Base-by-base conservation (phyloP, 257 asterid genomes). In the Fraxinus pennsylvanica region DNA sequence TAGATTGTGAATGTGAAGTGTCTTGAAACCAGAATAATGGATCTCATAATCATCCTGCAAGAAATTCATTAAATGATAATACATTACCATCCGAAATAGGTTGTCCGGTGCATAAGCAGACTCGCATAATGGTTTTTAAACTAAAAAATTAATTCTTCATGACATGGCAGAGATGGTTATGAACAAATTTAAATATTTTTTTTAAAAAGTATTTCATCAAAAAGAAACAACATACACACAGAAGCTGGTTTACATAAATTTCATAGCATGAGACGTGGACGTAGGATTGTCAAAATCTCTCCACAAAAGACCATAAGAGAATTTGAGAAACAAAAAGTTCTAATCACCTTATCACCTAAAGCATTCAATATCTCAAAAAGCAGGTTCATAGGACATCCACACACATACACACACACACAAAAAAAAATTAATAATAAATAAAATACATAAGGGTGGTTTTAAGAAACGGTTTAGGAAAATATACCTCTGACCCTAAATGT, bases 21-120 rank as follows among this genome's bases (percentile, higher is more conserved):
- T 91, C 87, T 71, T 89, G 89, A 93, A 90, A 45, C 98, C 98
- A 75, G 97, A 88, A 83, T 89, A 86, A 79, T 96, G 98, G 85
- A 96, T 81, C 77, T 90, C 97, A 76, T 81, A 89, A 54, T 85
- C 86, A 81, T 93, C 99, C 99, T 96, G 88, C 87, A 82, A 76
- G 81, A 83, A 77, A 73, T 69, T 78, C 79, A 12, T 67, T 21
- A 71, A 74, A 72, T 27, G 66, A 76, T 72, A 29, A 29, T 29
- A 29, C 15, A 12, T 13, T 8, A 43, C 9, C 1, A 12, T 2
- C 9, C 52, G 1, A 43, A 8, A 7, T 25, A 25, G 27, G 27
- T 25, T 25, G 27, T 25, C 27, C 0, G 27, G 27, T 25, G 27
- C 27, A 61, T 13, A 39, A 9, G 45, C 13, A 8, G 32, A 61